Base-by-base conservation (phyloP, 305 asterid species). In the Fraxinus albicans region DNA sequence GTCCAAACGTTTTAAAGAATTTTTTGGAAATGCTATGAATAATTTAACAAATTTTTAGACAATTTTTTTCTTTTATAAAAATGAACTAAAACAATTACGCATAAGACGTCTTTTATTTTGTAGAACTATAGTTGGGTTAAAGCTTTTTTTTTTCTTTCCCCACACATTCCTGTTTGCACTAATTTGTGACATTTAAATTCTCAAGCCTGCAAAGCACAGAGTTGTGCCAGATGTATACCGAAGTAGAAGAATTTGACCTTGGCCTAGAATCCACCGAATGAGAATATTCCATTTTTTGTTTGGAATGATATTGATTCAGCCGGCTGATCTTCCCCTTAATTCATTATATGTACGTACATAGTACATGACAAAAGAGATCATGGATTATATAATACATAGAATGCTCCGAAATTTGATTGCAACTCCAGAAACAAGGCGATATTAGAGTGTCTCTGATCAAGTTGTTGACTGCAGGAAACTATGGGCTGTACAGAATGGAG, bases 401-500 rank as follows among this genome's bases (percentile, higher is more conserved):
- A 80, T 73, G 72, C 83, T 82, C 83, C 88, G 31, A 77, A 53
- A 47, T 77, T 69, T 23, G 42, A 77, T 82, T 21, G 35, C 8
- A 81, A 58, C 73, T 19, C 21, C 13, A 27, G 2, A 67, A 69
- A 65, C 2, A 6, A 4, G 33, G 33, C 10, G 8, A 17, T 6
- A 63, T 23, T 63, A 63, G 33, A 9, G 25, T 19, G 73, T 65
- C n/a, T 23, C 2, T 17, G 25, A 44, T 75, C 34, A 31, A 40
- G 58, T 84, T 84, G 70, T 63, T 76, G 69, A 74, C 17, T 79
- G 85, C 84, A 93, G 98, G 92, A 58, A 91, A 82, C 78, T 88
- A 85, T 85, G 92, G 89, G 23, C 81, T 94, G 6, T 86, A 88
- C 76, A 90, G 86, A 80, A 86, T 89, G 88, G 84, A 87, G 60